Base-by-base conservation (phyloP, 2,329 filamentous ascomycete species). In the Calycina herbarum region DNA sequence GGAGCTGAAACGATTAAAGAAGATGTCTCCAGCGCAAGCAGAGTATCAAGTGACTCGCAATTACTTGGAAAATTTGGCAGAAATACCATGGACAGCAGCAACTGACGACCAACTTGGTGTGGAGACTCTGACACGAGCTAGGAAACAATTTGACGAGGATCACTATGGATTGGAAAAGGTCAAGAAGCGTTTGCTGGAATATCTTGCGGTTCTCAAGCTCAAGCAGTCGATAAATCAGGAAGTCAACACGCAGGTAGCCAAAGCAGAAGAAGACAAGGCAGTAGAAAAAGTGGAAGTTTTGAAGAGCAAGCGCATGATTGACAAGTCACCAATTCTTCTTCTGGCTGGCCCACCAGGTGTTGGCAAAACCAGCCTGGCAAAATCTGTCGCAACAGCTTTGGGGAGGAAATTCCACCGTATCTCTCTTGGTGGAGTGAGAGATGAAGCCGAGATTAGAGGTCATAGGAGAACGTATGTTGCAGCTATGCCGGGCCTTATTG, bases 381-480 rank as follows among this genome's bases (percentile, higher is more conserved):
- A 94, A 73, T 98, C 94, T 1, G 89, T 99, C 29, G 95, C 95
- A 1, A 92, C 92, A 17, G 94, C 95, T 1, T 84, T 99, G 11
- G 94, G 94, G 17, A 89, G 95, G 69, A 96, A 97, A 77, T 99
- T 99, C 78, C 94, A 99, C 78, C 89, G 95, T 57, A 97, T 99
- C 73, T 98, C 95, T 3, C 88, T 99, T 3, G 95, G 95, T 67
- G 95, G 95, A 72, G 94, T 99, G 2, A 85, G 95, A 63, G 95
- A 99, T 74, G 95, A 99, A 78, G 95, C 95, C 17, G 95, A 99
- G 79, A 98, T 99, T 67, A 87, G 95, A 66, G 95, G 95, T 10
- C 95, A 99, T 78, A 86, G 95, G 64, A 86, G 95, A 72, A 99
- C 95, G 0, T 99, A 99, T 75, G 95, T 99, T 66, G 95, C 95